These are phyloP conservation scores for Prinsepia uniflora DNA, from an alignment of 306 rosid genomes.

Conservation along the genomic window DNA sequence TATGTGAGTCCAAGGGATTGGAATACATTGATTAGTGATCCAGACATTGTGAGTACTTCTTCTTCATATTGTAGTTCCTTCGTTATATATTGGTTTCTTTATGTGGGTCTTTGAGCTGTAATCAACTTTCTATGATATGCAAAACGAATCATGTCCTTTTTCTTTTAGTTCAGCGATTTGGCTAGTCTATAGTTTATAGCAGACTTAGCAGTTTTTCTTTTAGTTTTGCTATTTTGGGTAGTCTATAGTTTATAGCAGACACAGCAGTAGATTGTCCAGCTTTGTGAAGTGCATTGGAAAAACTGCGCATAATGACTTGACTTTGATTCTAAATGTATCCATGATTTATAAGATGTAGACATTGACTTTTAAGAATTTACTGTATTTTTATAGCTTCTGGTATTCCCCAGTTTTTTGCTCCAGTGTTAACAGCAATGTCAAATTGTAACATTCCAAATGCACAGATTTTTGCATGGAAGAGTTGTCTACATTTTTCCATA, in stretches of 20 bases:
- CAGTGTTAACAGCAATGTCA: neutral
- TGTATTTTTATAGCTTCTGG: neutral
- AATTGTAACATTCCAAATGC: neutral
- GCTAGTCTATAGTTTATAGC: neutral
- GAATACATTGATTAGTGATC: constrained; percentile 78
- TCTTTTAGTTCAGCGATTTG: neutral
- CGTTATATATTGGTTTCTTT: neutral
- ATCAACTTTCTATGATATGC: neutral
- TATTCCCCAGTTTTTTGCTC: neutral
- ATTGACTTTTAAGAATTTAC: neutral
- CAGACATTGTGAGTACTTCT: constrained; percentile 57
- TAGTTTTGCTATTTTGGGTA: neutral
- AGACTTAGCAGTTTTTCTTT: neutral
- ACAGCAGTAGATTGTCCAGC: neutral
- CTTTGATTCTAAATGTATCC: neutral
- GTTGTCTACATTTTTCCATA: neutral
- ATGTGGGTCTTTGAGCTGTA: neutral
- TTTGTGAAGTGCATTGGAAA: neutral
- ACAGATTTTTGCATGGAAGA: neutral
- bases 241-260: too few species aligned
- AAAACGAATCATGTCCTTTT: neutral
- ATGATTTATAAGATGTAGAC: neutral
- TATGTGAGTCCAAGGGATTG: constrained; percentile 76
- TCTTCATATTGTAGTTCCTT: neutral
- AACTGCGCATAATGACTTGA: neutral